Percentiles rank a stretch among this genome's conserved stretches.
Evolutionary conservation across 225 moss, liverwort and hornwort species (phyloP).

Genomic region (Climacium dendroides): DNA sequence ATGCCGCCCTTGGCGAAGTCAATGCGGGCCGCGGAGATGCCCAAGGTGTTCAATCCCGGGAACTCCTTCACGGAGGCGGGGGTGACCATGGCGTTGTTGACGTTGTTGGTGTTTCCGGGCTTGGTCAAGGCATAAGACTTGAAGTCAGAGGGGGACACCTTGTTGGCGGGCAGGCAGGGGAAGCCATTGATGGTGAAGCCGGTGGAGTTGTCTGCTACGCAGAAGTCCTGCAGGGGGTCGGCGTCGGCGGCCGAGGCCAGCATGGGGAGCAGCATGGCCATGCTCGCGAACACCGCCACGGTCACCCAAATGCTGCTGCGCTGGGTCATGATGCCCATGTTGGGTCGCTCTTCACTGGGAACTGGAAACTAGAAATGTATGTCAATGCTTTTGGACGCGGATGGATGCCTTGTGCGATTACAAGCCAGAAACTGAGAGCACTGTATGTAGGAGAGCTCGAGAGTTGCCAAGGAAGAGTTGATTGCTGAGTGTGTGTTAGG

Average conservation of each 20-base stretch:
- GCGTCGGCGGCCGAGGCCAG: neutral
- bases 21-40: neutral
- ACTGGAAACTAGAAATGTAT: neutral
- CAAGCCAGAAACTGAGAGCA: neutral
- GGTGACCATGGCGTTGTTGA: neutral
- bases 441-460: neutral
- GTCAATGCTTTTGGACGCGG: too few species aligned
- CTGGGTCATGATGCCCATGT: neutral
- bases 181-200: neutral
- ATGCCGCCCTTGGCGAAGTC: neutral
- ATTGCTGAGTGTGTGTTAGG: neutral
- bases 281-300: neutral
- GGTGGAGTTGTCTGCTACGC: neutral
- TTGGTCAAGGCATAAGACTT: neutral
- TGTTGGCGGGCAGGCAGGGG: neutral
- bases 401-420: neutral
- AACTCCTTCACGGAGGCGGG: neutral
- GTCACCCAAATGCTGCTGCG: neutral
- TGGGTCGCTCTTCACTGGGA: neutral
- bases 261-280: neutral
- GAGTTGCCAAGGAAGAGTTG: neutral
- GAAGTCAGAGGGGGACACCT: neutral
- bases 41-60: neutral
- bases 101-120: neutral
- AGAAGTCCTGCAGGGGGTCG: neutral